phyloP scores from a whole-genome alignment of 2,329 filamentous ascomycete species.

The Saccharata proteae region DNA sequence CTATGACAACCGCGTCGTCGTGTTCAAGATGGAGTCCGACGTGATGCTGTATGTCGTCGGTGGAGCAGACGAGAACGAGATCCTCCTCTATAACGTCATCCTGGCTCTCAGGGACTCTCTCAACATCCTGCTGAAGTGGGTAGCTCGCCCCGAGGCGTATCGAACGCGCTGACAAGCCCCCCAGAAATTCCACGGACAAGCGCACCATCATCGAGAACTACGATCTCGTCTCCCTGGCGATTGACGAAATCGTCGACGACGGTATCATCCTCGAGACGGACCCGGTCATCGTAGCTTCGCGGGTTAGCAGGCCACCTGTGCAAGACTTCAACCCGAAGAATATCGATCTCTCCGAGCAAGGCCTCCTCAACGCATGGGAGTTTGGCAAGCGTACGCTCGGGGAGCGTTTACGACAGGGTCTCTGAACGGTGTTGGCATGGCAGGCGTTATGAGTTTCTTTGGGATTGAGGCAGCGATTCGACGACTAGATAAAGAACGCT shows the following conservation, averaged over 20 bases:
- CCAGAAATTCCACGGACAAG: conserved; percentile 89
- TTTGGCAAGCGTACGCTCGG: conserved; percentile 43
- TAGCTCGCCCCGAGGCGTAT: conserved; percentile 1
- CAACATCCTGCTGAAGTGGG: conserved; percentile 83
- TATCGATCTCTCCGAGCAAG: conserved; percentile 92
- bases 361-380: conserved; percentile 85
- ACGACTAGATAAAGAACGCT: too few species aligned
- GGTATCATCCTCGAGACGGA: conserved; percentile 97
- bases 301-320: conserved; percentile 82
- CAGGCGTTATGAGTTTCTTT: conserved; percentile 7
- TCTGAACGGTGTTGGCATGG: conserved; percentile 5
- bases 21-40: conserved; percentile 97
- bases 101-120: conserved; percentile 82
- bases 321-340: conserved; percentile 82
- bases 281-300: conserved; percentile 80
- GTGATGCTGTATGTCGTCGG: conserved; percentile 95
- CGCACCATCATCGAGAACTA: conserved; percentile 98
- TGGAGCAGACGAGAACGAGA: conserved; percentile 87
- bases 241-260: conserved; percentile 59
- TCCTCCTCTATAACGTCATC: conserved; percentile 88
- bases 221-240: conserved; percentile 82
- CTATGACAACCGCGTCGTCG: conserved; percentile 90
- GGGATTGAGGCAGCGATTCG: too few species aligned
- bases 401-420: conserved; percentile 6
- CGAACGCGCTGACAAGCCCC: conserved; percentile 1